A percentile compares a stretch with the other conserved stretches of the same genome.
Conservation (phyloP, 2,329 filamentous ascomycete species). For the Corniculantispora saksenae region DNA sequence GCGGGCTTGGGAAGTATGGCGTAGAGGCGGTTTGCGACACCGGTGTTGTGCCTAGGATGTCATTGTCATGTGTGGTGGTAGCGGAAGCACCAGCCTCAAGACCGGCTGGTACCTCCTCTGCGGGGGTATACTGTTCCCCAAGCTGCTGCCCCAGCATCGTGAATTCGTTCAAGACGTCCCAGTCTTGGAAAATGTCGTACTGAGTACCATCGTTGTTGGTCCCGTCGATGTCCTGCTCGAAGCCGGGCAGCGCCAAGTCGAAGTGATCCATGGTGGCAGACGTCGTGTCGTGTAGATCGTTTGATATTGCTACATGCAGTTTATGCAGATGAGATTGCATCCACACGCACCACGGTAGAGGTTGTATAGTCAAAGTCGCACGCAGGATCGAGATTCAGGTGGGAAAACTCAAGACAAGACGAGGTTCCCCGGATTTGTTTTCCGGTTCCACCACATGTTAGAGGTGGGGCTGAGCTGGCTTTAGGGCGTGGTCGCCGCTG, state of each 20-base stretch:
- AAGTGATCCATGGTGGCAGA: conserved; percentile 9
- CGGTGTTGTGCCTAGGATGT: not conserved
- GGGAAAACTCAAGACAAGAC: conserved; percentile 3
- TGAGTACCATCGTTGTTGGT: not conserved
- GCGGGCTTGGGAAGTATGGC: not conserved
- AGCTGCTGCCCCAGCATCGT: conserved; percentile 8
- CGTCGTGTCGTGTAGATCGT: not conserved
- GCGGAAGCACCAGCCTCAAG: not conserved
- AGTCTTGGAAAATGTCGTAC: conserved; percentile 15
- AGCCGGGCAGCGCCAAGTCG: conserved; percentile 10
- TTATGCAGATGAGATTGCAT: not conserved
- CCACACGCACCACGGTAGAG: not conserved
- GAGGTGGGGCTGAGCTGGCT: conserved; percentile 6
- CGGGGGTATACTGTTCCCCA: not conserved
- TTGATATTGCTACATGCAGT: not conserved
- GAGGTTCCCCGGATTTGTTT: conserved; percentile 17
- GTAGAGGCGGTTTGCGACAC: not conserved
- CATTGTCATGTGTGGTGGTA: not conserved
- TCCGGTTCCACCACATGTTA: conserved; percentile 18
- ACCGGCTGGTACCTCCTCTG: not conserved
- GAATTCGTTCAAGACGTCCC: conserved; percentile 15
- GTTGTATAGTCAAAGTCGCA: conserved; percentile 2
- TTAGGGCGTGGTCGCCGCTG: conserved; percentile 13
- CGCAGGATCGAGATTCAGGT: conserved; percentile 1
- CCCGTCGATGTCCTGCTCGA: not conserved